Conservation (phyloP, 2,329 filamentous ascomycete species). For the Neonectria coccinea region DNA sequence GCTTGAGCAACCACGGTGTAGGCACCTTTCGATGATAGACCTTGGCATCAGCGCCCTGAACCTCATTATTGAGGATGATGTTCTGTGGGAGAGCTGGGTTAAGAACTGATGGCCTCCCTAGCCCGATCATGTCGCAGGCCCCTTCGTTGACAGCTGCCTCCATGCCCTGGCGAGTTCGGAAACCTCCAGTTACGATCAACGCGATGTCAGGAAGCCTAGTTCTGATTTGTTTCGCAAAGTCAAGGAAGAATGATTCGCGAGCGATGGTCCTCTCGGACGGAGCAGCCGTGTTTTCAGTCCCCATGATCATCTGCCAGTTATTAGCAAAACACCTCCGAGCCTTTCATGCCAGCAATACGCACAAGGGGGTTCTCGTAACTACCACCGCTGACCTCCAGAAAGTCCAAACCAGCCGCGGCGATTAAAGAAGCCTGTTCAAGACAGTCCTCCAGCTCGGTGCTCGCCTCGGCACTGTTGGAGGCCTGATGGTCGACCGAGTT, state of each 20-base stretch:
- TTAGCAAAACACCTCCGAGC: not conserved
- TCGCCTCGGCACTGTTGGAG: constrained; percentile 12
- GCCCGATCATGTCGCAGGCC: constrained; percentile 56
- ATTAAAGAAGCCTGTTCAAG: constrained; percentile 69
- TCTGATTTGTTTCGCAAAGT: constrained; percentile 69
- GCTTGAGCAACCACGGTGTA: constrained; percentile 35
- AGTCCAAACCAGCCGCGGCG: constrained; percentile 66
- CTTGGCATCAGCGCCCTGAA: constrained; percentile 30
- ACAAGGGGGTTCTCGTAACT: constrained; percentile 66
- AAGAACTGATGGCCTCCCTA: constrained; percentile 54
- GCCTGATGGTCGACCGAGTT: constrained; percentile 69
- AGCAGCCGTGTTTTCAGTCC: constrained; percentile 23
- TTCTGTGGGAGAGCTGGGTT: constrained; percentile 53
- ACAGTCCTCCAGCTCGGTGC: constrained; percentile 60
- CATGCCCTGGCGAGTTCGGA: constrained; percentile 62
- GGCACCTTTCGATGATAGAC: constrained; percentile 23
- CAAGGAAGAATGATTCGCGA: constrained; percentile 76
- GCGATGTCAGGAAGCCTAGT: constrained; percentile 56
- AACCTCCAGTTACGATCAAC: constrained; percentile 72
- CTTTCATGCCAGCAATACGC: constrained; percentile 26
- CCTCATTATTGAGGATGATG: constrained; percentile 33
- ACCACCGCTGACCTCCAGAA: constrained; percentile 76
- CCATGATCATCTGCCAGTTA: constrained; percentile 51
- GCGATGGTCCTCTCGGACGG: constrained; percentile 56
- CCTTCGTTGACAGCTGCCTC: constrained; percentile 53